Evolutionary conservation across 2,329 filamentous ascomycete genomes (phyloP).

Genomic region (Cylindrodendrum hubeiense): DNA sequence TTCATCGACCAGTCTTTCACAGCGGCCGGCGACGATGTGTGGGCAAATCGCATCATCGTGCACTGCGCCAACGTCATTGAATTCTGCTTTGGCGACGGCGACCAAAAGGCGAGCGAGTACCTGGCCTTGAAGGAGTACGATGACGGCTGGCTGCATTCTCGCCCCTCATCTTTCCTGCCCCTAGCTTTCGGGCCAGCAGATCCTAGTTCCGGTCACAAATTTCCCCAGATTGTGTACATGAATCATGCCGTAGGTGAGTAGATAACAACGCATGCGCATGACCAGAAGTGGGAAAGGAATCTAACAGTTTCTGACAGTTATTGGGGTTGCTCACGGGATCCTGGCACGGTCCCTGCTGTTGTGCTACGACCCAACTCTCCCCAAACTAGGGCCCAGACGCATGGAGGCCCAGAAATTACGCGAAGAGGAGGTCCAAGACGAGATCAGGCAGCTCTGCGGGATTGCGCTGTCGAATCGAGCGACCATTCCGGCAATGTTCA

Average conservation of each 20-base stretch:
- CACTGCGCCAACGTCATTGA: slow-evolving; percentile 74
- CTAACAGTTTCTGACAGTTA: slow-evolving; percentile 53
- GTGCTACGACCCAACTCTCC: slow-evolving; percentile 67
- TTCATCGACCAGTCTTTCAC: slow-evolving; percentile 65
- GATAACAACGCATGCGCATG: neutral
- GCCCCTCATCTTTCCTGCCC: slow-evolving; percentile 65
- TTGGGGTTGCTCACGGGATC: slow-evolving; percentile 71
- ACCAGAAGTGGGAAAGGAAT: neutral
- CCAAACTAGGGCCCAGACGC: slow-evolving; percentile 58
- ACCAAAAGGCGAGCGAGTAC: slow-evolving; percentile 52
- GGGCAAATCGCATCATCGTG: slow-evolving; percentile 72
- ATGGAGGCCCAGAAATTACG: slow-evolving; percentile 42
- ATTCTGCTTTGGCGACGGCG: slow-evolving; percentile 67
- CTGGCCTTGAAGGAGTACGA: slow-evolving; percentile 59
- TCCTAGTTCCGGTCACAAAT: slow-evolving; percentile 54
- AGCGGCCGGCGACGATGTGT: slow-evolving; percentile 63
- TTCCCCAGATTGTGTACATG: slow-evolving; percentile 70
- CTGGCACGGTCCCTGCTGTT: slow-evolving; percentile 68
- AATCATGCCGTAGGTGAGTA: slow-evolving; percentile 65
- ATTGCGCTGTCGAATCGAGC: slow-evolving; percentile 68
- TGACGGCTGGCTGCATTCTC: slow-evolving; percentile 58
- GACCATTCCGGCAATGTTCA: slow-evolving; percentile 68
- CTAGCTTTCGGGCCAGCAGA: slow-evolving; percentile 59
- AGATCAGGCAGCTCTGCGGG: slow-evolving; percentile 68
- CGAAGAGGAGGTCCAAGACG: slow-evolving; percentile 57